Conservation (phyloP, 2,329 filamentous ascomycete species). For the Aspergillus phoenicis region DNA sequence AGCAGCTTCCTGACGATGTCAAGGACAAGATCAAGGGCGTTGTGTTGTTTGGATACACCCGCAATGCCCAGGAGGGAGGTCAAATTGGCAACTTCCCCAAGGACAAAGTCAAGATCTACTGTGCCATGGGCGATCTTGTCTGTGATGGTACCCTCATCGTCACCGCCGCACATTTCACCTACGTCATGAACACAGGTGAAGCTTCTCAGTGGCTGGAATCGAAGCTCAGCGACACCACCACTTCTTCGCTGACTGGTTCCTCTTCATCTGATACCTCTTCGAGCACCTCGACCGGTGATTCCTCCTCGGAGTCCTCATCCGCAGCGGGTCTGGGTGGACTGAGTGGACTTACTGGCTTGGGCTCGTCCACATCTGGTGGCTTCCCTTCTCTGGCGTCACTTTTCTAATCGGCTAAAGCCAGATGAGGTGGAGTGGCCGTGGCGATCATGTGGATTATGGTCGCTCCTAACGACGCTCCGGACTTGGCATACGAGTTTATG, state of each 20-base stretch:
- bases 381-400: not conserved
- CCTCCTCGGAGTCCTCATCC: not conserved
- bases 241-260: not conserved
- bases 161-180: constrained; percentile 43
- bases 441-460: no score
- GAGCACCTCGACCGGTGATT: not conserved
- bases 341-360: not conserved
- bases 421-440: no score
- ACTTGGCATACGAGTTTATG: no score
- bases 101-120: constrained; percentile 51
- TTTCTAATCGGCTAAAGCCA: no score
- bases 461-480: no score
- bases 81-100: constrained; percentile 46
- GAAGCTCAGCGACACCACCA: constrained; percentile 10
- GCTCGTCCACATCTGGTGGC: not conserved
- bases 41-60: constrained; percentile 49
- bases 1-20: constrained; percentile 33
- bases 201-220: constrained; percentile 33
- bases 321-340: not conserved
- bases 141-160: constrained; percentile 50
- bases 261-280: not conserved
- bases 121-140: constrained; percentile 52
- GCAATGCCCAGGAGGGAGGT: constrained; percentile 42
- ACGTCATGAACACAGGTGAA: constrained; percentile 33
- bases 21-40: constrained; percentile 42